Evolutionary conservation across 805 yeast genomes (phyloP), one percentile per base, ranked within the genome.

Genomic region (Saturnispora bothae): DNA sequence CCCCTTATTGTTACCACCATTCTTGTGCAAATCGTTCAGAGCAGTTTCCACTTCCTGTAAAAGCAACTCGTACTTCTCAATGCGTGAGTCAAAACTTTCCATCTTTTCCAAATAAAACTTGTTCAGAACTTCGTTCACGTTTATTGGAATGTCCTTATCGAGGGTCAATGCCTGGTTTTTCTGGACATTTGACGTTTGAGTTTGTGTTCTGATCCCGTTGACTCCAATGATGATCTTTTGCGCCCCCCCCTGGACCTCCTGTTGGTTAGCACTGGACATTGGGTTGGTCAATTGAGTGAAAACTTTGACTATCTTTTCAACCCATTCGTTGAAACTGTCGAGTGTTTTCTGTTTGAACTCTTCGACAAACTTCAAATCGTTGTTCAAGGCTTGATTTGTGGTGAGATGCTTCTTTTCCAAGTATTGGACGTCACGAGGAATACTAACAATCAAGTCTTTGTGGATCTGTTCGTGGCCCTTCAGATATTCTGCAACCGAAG

Each of bases 371-470:
- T 66, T 68, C 38, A 68, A 45, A 49, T 72, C 77, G 42, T 63
- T 65, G 13, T 63, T 60, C 37, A 72, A 51, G 3, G 85, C 82
- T 56, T 77, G 85, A 46, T 73, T 77, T 3, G 83, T 73, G 4
- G 79, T 68, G 2, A 74, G 65, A 44, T 76, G 70, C 43, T 73
- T 73, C 46, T 75, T 73, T 39, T 71, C 72, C 44, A 83, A 57
- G 50, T 69, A 83, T 42, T 67, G 67, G 28, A 79, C 71, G 53
- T 83, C 94, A 47, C 78, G 69, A 4, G 92, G 92, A 38, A 83
- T 74, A 38, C 86, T 75, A 27, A 68, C 72, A 31, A 83, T 72
- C 31, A 82, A 63, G 43, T 70, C 76, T 32, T 69, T 66, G 47
- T 83, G 94, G 28, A 73, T 74, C n/a, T 57, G 59, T 42, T 70